A percentile compares a stretch with the other conserved stretches of the same genome.
These are phyloP conservation scores for Metroxylon sagu DNA, from an alignment of 176 grass and related monocot genomes.

Conservation along the genomic window DNA sequence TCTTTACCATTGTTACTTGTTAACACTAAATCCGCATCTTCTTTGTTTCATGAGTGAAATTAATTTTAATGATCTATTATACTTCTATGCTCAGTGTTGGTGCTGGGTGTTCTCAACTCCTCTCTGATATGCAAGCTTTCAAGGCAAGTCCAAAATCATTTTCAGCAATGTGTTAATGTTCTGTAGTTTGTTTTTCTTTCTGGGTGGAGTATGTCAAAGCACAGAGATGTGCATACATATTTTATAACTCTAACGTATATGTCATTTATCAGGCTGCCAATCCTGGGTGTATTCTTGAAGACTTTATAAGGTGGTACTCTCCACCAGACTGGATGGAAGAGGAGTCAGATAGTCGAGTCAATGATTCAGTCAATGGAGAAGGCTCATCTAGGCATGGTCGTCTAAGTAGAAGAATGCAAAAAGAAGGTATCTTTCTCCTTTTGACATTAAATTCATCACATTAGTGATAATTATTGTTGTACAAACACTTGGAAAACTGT, in stretches of 20 bases:
- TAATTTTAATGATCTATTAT: constrained; percentile 19
- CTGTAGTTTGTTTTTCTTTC: not conserved
- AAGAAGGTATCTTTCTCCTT: constrained; percentile 45
- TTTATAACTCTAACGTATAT: too few relatives aligned
- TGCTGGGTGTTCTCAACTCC: constrained; percentile 93
- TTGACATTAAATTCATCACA: too few relatives aligned
- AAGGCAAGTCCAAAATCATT: constrained; percentile 62
- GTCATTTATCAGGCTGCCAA: constrained; percentile 66
- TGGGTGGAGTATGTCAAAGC: too few relatives aligned
- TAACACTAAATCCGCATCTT: too few relatives aligned
- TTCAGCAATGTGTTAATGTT: not conserved
- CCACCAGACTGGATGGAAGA: constrained; percentile 83
- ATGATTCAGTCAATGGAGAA: constrained; percentile 36
- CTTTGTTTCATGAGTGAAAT: too few relatives aligned
- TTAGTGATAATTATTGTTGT: too few relatives aligned
- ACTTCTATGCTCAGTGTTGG: constrained; percentile 60
- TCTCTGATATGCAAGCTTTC: constrained; percentile 98
- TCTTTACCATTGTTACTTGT: too few relatives aligned
- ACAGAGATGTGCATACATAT: too few relatives aligned
- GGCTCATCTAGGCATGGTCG: constrained; percentile 74
- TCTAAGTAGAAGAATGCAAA: constrained; percentile 89
- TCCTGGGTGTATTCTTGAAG: constrained; percentile 93
- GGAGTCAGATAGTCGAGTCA: constrained; percentile 28
- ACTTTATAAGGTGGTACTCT: constrained; percentile 96
- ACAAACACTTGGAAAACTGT: too few relatives aligned